phyloP scores from a whole-genome alignment of 768 basidiomycete genomes.

The Lanmaoa pseudosensibilis region DNA sequence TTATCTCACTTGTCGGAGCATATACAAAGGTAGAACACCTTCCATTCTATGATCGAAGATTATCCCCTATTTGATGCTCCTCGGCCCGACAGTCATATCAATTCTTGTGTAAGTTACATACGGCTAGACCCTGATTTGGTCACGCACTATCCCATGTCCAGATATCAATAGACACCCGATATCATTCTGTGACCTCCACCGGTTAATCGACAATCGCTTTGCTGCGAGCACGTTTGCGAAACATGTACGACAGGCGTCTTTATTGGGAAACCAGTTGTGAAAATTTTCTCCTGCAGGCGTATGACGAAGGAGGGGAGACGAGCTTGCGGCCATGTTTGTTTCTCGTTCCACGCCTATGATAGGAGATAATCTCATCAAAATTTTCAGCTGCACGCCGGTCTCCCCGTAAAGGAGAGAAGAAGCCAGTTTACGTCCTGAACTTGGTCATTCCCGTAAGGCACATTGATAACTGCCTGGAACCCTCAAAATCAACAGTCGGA shows the following conservation, averaged over 20 bases:
- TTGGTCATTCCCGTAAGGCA: constrained; percentile 62
- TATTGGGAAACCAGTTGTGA: constrained; percentile 4
- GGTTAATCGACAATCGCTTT: constrained; percentile 65
- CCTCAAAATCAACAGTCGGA: constrained; percentile 67
- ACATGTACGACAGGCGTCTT: constrained; percentile 46
- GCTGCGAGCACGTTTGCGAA: constrained; percentile 69
- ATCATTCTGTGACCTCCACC: constrained; percentile 63
- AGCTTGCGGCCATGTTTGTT: constrained; percentile 25
- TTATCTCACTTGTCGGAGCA: constrained; percentile 79
- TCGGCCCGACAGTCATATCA: constrained; percentile 65
- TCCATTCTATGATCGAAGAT: constrained; percentile 16
- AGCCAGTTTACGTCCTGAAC: constrained; percentile 82
- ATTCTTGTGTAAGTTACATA: constrained; percentile 67
- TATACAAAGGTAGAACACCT: constrained; percentile 59
- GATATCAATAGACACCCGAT: constrained; percentile 82
- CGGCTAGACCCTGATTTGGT: neutral
- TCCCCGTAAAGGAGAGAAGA: constrained; percentile 75
- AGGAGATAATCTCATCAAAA: constrained; percentile 10
- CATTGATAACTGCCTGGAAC: constrained; percentile 79
- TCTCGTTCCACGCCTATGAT: constrained; percentile 5
- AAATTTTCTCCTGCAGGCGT: constrained; percentile 48
- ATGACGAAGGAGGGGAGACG: constrained; percentile 62
- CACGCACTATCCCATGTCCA: constrained; percentile 30
- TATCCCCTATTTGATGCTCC: constrained; percentile 20
- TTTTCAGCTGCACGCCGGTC: constrained; percentile 60